phyloP scores from a whole-genome alignment of 78 protist species.

The Creolimax fragrantissima region DNA sequence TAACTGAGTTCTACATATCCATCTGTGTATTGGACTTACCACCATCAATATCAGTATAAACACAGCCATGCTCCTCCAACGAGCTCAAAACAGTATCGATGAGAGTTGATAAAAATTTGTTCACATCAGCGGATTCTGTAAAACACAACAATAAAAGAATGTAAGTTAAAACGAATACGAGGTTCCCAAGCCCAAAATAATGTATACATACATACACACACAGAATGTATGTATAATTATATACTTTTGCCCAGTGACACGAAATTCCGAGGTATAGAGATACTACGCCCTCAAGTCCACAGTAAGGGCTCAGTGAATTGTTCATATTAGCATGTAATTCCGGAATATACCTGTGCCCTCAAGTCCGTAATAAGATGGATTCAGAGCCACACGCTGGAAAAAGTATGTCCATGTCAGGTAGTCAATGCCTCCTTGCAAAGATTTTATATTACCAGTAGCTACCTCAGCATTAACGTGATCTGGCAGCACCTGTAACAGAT shows the following conservation, averaged over 20 bases:
- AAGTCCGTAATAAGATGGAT: constrained; percentile 91
- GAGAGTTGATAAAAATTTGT: constrained; percentile 40
- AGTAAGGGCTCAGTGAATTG: no score
- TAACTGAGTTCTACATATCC: neutral
- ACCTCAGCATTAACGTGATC: constrained; percentile 90
- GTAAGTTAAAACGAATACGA: no score
- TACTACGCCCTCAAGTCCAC: no score
- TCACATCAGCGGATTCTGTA: constrained; percentile 22
- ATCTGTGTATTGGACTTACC: neutral
- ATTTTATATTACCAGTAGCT: constrained; percentile 51
- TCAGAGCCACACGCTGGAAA: constrained; percentile 78
- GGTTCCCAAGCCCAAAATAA: no score
- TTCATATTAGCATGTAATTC: neutral
- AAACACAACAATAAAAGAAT: no score
- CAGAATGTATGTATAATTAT: no score
- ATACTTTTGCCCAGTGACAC: no score
- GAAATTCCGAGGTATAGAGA: no score
- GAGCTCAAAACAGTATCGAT: constrained; percentile 50
- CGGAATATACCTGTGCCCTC: constrained; percentile 24
- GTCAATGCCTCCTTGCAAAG: constrained; percentile 72
- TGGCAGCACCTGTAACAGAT: constrained; percentile 64
- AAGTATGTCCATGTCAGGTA: constrained; percentile 95
- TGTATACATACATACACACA: no score
- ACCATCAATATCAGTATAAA: constrained; percentile 26
- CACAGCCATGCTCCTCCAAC: constrained; percentile 39